phyloP scores from a whole-genome alignment of 2,329 filamentous ascomycete species.

The Calonectria hawksworthii region DNA sequence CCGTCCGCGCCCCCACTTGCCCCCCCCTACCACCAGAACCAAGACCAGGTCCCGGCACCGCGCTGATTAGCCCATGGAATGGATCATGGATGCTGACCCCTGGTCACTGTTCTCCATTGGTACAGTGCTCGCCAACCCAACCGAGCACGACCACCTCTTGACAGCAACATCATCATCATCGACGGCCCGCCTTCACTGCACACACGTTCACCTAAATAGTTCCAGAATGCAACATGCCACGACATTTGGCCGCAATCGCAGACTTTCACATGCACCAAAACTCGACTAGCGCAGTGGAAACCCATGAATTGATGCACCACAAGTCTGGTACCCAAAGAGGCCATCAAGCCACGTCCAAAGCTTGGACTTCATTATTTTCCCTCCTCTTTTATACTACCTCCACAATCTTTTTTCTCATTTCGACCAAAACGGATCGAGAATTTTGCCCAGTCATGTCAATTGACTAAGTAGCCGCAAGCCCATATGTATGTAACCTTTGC shows the following conservation, averaged over 20 bases:
- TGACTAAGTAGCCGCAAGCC: not conserved
- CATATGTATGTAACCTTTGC: not conserved
- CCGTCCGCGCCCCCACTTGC: slow-evolving; percentile 14
- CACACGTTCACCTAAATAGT: not conserved
- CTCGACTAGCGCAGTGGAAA: not conserved
- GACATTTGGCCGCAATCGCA: not conserved
- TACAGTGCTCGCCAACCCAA: not conserved
- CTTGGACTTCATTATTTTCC: not conserved
- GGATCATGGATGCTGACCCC: slow-evolving; percentile 19
- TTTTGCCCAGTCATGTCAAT: not conserved
- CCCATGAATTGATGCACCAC: not conserved
- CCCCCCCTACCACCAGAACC: slow-evolving; percentile 42
- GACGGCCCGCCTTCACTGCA: not conserved
- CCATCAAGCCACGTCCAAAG: not conserved
- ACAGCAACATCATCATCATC: not conserved
- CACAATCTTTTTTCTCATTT: not conserved
- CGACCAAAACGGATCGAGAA: not conserved
- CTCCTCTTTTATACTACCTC: not conserved
- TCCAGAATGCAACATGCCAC: not conserved
- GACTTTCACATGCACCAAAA: not conserved
- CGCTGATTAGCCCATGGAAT: slow-evolving; percentile 19
- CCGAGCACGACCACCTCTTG: not conserved
- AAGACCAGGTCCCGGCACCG: slow-evolving; percentile 30
- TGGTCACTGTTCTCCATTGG: slow-evolving; percentile 13
- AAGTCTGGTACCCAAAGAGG: no score